Evolutionary conservation across 179 eudicot species (phyloP).

Genomic region (Silene vulgaris): DNA sequence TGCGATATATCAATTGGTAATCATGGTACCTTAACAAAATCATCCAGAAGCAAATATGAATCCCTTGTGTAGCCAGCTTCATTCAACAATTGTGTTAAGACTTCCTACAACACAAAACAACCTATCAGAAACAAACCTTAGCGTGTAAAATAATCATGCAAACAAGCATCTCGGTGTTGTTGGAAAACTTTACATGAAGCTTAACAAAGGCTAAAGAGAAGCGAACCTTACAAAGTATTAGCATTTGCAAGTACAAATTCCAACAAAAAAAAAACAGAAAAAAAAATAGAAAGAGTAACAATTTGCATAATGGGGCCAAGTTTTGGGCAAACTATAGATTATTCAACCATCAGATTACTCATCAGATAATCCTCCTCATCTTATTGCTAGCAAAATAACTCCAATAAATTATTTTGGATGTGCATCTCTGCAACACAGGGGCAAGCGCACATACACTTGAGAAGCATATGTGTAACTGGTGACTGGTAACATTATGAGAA

Average conservation of each 20-base stretch:
- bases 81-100: slow-evolving; percentile 63
- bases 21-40: slow-evolving; percentile 65
- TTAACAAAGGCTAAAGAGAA: neutral
- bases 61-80: slow-evolving; percentile 83
- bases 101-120: slow-evolving; percentile 37
- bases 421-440: too few relatives aligned
- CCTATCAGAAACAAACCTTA: slow-evolving; percentile 14
- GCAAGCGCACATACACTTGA: too few relatives aligned
- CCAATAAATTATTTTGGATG: too few relatives aligned
- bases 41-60: slow-evolving; percentile 58
- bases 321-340: too few relatives aligned
- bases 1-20: neutral
- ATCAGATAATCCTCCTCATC: too few relatives aligned
- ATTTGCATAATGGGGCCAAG: too few relatives aligned
- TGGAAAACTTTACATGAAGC: neutral
- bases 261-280: too few relatives aligned
- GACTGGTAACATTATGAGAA: too few relatives aligned
- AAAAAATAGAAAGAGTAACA: too few relatives aligned
- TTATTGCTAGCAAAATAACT: too few relatives aligned
- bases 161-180: neutral
- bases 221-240: neutral
- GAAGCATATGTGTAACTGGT: too few relatives aligned
- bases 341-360: too few relatives aligned
- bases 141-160: neutral
- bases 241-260: neutral